Evolutionary conservation across 352 stramenopile species (phyloP), one percentile per base, ranked within the genome.

Genomic region (Elongisporangium senticosum): DNA sequence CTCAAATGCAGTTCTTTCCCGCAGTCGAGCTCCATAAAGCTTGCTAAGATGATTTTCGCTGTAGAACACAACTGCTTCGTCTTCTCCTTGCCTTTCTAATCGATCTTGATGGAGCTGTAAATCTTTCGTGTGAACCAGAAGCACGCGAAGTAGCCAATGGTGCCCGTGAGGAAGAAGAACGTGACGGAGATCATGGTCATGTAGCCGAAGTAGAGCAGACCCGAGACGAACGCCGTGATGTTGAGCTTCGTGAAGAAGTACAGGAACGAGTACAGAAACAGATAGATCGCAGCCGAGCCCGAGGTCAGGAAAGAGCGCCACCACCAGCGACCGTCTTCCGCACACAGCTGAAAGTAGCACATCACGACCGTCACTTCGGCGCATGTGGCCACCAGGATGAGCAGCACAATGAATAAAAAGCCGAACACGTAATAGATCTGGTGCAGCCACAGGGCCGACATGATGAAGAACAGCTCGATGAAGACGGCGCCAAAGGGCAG

Each of bases 381-480:
- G 71, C 96, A 99, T 22, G 97, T 99, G 17, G 96, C 87, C 14
- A 97, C 81, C 33, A 99, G 78, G 67, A 99, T 99, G 26, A 99
- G 61, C 51, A 99, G 75, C 51, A 99, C 97, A 54, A 98, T 95
- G 66, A 99, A 97, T 49, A 99, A 79, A 72, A 99, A 99, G 54
- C 98, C 96, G 76, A 99, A 99, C 37, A 99, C 96, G 82, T 98
- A 99, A 85, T 99, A 99, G 65, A 98, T 98, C 86, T 98, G 94
- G 78, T 99, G 93, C 52, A 99, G 73, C 97, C 98, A 99, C 28
- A 99, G 77, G 53, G 97, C 96, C 62, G 88, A 98, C 96, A 99
- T 99, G 75, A 99, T 99, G 83, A 99, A 99, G 74, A 99, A 99
- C 21, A 99, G 87, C 73, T 99, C 98, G 64, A 99, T 98, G 74